Conservation (phyloP, 2,329 filamentous ascomycete species). For the Ophiobolus disseminans region DNA sequence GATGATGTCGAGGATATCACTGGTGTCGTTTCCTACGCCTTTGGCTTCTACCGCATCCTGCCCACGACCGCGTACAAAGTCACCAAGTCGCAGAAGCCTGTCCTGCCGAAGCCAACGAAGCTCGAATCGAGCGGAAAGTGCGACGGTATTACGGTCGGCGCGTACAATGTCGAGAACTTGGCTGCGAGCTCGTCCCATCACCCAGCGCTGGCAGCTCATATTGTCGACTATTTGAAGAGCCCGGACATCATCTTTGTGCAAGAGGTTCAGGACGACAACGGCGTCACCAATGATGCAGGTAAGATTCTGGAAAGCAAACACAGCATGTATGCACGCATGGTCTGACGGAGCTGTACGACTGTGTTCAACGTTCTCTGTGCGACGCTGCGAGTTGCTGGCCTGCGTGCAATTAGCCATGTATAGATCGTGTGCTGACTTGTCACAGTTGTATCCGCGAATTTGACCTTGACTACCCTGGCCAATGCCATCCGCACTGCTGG, state of each 20-base stretch:
- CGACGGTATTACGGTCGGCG: conserved; percentile 67
- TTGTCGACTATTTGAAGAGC: conserved; percentile 67
- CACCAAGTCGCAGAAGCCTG: conserved; percentile 53
- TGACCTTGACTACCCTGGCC: conserved; percentile 65
- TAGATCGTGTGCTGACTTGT: conserved; percentile 1
- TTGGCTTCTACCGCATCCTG: conserved; percentile 73
- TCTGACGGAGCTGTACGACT: not conserved
- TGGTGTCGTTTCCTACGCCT: conserved; percentile 70
- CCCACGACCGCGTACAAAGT: conserved; percentile 66
- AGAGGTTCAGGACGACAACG: conserved; percentile 73
- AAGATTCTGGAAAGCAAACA: conserved; percentile 25
- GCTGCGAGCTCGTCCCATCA: conserved; percentile 63
- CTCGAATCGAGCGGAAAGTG: conserved; percentile 65
- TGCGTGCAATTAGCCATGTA: not conserved
- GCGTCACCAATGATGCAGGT: conserved; percentile 65
- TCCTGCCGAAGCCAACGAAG: conserved; percentile 58
- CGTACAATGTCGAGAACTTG: conserved; percentile 76
- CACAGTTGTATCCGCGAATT: conserved; percentile 59
- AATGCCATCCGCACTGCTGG: conserved; percentile 60
- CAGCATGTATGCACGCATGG: not conserved
- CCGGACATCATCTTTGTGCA: conserved; percentile 74
- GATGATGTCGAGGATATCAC: conserved; percentile 71
- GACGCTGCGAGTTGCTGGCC: not conserved
- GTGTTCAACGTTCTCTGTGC: too few species aligned
- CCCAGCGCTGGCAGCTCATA: conserved; percentile 67